Conservation (phyloP, 441 rosid species). For the Gossypium davidsonii region DNA sequence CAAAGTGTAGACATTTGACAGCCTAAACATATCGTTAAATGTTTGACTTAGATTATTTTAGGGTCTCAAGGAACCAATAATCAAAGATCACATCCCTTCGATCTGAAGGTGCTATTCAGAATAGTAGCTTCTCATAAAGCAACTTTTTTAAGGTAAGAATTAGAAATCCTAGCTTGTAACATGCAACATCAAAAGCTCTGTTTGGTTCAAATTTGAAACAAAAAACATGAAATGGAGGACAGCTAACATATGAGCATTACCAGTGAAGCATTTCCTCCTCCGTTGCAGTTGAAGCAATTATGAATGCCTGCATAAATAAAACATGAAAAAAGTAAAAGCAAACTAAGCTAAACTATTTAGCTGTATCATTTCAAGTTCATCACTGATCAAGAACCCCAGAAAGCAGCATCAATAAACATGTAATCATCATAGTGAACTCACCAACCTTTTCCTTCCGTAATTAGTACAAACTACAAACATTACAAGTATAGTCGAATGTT, state of each 20-base stretch:
- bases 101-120: not conserved
- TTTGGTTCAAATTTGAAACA: not conserved
- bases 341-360: conserved; percentile 11
- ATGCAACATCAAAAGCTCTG: not conserved
- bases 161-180: not conserved
- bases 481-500: not conserved
- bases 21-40: not conserved
- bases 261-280: conserved; percentile 90
- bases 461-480: not conserved
- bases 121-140: not conserved
- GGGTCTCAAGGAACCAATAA: not conserved
- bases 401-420: not conserved
- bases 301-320: conserved; percentile 64
- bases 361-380: not conserved
- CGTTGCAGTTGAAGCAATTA: conserved; percentile 82
- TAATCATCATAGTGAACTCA: not conserved
- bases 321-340: conserved; percentile 10
- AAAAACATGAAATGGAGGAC: not conserved
- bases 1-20: not conserved
- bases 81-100: not conserved
- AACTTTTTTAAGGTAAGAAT: not conserved
- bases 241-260: conserved; percentile 30
- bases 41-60: not conserved
- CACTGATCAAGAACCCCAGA: not conserved
- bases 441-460: not conserved